Percentiles rank a stretch among this genome's conserved stretches.
phyloP scores from a whole-genome alignment of 495 filamentous ascomycete genomes.

The Penicillium fimorum region DNA sequence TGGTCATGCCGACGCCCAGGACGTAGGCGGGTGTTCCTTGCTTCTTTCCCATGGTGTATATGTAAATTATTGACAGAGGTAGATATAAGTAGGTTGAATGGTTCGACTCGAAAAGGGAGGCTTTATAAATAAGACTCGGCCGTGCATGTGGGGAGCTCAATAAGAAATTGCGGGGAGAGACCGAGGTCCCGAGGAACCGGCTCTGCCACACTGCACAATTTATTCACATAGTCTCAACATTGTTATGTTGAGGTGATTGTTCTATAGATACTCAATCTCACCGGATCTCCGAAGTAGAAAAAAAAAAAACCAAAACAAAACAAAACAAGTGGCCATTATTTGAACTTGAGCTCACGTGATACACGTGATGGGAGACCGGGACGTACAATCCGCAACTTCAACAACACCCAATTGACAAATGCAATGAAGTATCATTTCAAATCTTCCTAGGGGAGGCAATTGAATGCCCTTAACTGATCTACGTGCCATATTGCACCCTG shows the following conservation, averaged over 20 bases:
- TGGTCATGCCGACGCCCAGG: slow-evolving; percentile 96
- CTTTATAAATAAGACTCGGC: slow-evolving; percentile 4
- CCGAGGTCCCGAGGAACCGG: slow-evolving; percentile 32
- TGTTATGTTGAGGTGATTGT: background rate
- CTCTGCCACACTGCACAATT: slow-evolving; percentile 6
- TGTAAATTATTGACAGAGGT: background rate
- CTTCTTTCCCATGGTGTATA: slow-evolving; percentile 50
- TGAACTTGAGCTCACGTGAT: background rate
- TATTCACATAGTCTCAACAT: background rate
- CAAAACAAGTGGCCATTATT: background rate
- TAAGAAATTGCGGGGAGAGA: slow-evolving; percentile 24
- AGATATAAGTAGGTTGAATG: background rate
- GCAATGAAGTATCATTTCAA: background rate
- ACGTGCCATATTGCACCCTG: background rate
- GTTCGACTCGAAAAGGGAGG: background rate
- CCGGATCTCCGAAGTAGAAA: no score
- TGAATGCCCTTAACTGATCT: background rate
- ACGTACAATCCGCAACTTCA: background rate
- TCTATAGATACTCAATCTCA: no score
- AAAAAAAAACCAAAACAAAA: no score
- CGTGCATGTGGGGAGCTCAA: slow-evolving; percentile 8
- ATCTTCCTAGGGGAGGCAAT: background rate
- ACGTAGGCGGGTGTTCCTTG: slow-evolving; percentile 68
- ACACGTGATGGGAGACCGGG: background rate
- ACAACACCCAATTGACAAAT: background rate